Evolutionary conservation across 805 yeast genomes (phyloP).

Genomic region (Hagleromyces aurorensis): DNA sequence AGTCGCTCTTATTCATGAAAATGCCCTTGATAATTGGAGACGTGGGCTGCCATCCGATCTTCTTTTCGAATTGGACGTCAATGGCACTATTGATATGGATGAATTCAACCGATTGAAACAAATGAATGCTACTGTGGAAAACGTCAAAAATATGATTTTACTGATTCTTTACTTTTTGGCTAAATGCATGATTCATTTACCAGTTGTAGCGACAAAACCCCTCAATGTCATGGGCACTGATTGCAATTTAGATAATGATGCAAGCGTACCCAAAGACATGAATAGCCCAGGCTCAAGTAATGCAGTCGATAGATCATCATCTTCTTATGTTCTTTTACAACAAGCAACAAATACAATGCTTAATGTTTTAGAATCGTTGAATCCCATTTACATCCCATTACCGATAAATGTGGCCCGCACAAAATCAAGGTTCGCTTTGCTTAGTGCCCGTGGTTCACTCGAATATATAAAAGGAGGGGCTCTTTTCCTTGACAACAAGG

Average conservation of each 20-base stretch:
- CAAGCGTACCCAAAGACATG: slow-evolving; percentile 1
- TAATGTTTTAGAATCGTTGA: slow-evolving; percentile 39
- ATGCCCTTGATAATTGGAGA: slow-evolving; percentile 73
- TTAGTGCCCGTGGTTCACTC: slow-evolving; percentile 67
- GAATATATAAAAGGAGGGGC: slow-evolving; percentile 84
- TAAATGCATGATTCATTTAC: slow-evolving; percentile 55
- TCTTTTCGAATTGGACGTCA: slow-evolving; percentile 55
- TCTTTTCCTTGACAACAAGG: slow-evolving; percentile 60
- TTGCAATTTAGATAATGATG: slow-evolving; percentile 9
- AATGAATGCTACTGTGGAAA: slow-evolving; percentile 22
- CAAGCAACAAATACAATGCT: slow-evolving; percentile 59
- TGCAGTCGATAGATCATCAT: slow-evolving; percentile 32
- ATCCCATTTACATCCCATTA: slow-evolving; percentile 45
- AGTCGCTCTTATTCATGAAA: slow-evolving; percentile 41
- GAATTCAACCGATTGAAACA: slow-evolving; percentile 12
- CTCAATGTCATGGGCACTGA: slow-evolving; percentile 16
- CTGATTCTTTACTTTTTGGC: slow-evolving; percentile 55
- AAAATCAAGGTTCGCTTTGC: slow-evolving; percentile 51
- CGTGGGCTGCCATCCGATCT: slow-evolving; percentile 55
- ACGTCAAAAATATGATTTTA: slow-evolving; percentile 45
- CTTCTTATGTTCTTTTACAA: slow-evolving; percentile 60
- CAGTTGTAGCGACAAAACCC: slow-evolving; percentile 42
- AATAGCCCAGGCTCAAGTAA: slow-evolving; percentile 4
- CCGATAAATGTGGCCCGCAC: slow-evolving; percentile 59
- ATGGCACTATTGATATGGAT: slow-evolving; percentile 35